Percentiles rank a stretch among this genome's conserved stretches.
These are phyloP conservation scores for Tuber melanosporum DNA, from an alignment of 495 filamentous ascomycete genomes.

Conservation along the genomic window DNA sequence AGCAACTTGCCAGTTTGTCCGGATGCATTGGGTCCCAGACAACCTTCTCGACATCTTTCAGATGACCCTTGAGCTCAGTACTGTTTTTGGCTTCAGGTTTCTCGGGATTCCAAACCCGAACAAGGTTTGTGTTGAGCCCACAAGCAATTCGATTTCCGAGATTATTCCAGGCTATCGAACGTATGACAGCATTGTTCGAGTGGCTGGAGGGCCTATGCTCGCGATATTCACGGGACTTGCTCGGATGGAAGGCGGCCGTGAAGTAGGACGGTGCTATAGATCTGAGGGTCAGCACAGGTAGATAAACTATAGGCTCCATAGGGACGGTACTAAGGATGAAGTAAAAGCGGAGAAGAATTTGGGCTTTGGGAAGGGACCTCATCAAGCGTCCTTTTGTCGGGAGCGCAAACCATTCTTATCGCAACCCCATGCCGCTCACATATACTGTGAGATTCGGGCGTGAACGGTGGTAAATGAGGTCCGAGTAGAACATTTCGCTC, in stretches of 20 bases:
- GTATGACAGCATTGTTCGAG: constrained; percentile 42
- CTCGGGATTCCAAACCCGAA: constrained; percentile 90
- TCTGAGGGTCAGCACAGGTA: background rate
- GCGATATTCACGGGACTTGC: constrained; percentile 37
- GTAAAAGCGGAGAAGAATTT: background rate
- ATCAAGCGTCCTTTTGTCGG: background rate
- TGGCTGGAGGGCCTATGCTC: constrained; percentile 39
- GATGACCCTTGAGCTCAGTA: constrained; percentile 79
- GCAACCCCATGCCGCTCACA: background rate
- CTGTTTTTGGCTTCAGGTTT: constrained; percentile 70
- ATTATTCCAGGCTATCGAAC: constrained; percentile 83
- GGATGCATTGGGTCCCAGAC: constrained; percentile 85
- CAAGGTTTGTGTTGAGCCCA: constrained; percentile 69
- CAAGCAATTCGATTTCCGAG: constrained; percentile 76
- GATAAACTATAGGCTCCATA: background rate
- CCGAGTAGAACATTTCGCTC: background rate
- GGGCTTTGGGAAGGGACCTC: background rate
- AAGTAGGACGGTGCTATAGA: background rate
- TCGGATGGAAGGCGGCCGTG: background rate
- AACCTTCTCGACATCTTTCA: constrained; percentile 71
- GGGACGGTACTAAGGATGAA: background rate
- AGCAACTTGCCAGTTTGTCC: constrained; percentile 77
- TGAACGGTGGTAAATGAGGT: background rate
- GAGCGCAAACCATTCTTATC: background rate
- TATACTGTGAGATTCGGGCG: background rate